Conservation (phyloP, 2,329 filamentous ascomycete genomes). For the Colletotrichum tamarilloi region DNA sequence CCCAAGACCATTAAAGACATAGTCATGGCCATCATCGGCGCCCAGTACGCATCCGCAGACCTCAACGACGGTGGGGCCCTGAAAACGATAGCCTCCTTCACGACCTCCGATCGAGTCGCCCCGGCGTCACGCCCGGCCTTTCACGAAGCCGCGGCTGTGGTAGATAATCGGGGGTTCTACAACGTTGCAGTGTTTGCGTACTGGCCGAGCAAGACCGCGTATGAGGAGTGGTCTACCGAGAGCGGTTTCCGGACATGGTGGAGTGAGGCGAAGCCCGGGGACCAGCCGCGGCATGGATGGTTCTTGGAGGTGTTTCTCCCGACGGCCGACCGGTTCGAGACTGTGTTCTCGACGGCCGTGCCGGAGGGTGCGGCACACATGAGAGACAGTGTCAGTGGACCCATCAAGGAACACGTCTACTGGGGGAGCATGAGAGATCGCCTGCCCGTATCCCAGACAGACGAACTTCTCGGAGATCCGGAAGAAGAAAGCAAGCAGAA, state of each 20-base stretch:
- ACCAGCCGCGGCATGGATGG: slow-evolving; percentile 45
- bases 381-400: slow-evolving; percentile 47
- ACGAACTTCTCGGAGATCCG: slow-evolving; percentile 41
- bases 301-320: slow-evolving; percentile 56
- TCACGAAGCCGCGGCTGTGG: slow-evolving; percentile 27
- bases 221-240: slow-evolving; percentile 44
- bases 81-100: slow-evolving; percentile 17
- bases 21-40: slow-evolving; percentile 33
- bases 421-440: slow-evolving; percentile 59
- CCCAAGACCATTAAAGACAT: slow-evolving; percentile 22
- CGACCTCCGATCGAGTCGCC: neutral
- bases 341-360: slow-evolving; percentile 50
- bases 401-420: slow-evolving; percentile 55
- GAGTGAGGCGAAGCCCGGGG: slow-evolving; percentile 41
- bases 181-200: slow-evolving; percentile 48
- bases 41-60: slow-evolving; percentile 16
- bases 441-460: slow-evolving; percentile 50
- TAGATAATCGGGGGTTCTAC: slow-evolving; percentile 22
- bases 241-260: slow-evolving; percentile 53
- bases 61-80: slow-evolving; percentile 3
- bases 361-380: slow-evolving; percentile 54
- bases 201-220: slow-evolving; percentile 45
- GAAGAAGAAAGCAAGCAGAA: neutral
- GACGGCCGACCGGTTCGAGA: slow-evolving; percentile 54
- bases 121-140: neutral